Evolutionary conservation across 2,329 filamentous ascomycete species (phyloP).

Genomic region (Didymosphaeria variabile): DNA sequence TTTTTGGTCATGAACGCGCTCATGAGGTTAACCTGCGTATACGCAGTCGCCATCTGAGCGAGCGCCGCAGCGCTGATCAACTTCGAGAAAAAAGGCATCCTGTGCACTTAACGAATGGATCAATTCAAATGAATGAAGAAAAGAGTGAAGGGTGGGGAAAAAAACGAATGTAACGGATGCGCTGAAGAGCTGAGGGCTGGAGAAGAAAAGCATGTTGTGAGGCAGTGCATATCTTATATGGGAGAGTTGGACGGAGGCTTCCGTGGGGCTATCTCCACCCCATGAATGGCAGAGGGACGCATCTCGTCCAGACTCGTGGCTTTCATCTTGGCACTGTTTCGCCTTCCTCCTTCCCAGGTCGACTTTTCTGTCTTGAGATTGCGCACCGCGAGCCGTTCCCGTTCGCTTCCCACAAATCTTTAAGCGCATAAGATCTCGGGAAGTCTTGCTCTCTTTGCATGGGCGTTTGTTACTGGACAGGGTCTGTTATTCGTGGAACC

Average conservation of each 20-base stretch:
- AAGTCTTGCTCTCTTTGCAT: neutral
- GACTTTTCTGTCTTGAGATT: neutral
- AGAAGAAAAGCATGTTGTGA: neutral
- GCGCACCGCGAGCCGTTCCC: neutral
- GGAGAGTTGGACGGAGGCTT: neutral
- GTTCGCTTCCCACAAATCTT: neutral
- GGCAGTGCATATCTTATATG: neutral
- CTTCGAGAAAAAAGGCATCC: conserved; percentile 43
- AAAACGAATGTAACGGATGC: conserved; percentile 10
- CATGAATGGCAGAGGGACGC: neutral
- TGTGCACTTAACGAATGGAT: conserved; percentile 28
- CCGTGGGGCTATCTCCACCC: neutral
- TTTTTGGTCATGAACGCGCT: conserved; percentile 56
- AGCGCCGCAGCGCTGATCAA: conserved; percentile 35
- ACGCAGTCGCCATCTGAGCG: conserved; percentile 39
- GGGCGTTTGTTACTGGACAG: neutral
- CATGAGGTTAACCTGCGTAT: conserved; percentile 47
- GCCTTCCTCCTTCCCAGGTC: neutral
- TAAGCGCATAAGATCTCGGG: neutral
- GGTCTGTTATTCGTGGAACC: neutral
- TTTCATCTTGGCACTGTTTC: neutral
- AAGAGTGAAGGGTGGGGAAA: conserved; percentile 12
- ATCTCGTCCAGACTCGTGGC: neutral
- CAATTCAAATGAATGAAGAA: conserved; percentile 11
- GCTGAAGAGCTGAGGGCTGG: conserved; percentile 3